Percentiles rank a stretch among this genome's conserved stretches.
Evolutionary conservation across 2,329 filamentous ascomycete genomes (phyloP).

Genomic region (Phyllosticta paracitricarpa): DNA sequence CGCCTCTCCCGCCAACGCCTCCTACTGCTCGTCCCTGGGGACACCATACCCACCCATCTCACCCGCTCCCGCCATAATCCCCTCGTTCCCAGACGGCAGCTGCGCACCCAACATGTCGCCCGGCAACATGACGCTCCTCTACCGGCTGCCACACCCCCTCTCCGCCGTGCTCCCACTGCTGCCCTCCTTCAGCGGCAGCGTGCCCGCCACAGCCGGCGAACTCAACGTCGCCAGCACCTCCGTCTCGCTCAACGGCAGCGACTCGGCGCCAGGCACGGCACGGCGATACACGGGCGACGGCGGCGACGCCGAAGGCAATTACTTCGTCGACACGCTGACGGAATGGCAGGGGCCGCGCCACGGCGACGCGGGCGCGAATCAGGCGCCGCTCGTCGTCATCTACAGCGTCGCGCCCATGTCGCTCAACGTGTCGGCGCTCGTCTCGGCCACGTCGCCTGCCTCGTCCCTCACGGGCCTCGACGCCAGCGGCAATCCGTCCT

Average conservation of each 20-base stretch:
- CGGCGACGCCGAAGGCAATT: conserved; percentile 1
- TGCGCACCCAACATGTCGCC: neutral
- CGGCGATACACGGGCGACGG: conserved; percentile 1
- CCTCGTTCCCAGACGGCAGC: neutral
- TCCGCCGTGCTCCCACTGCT: conserved; percentile 2
- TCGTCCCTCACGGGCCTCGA: neutral
- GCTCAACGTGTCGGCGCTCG: neutral
- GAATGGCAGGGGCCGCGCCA: conserved; percentile 12
- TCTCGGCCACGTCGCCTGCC: too few relatives aligned
- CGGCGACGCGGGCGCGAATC: conserved; percentile 3
- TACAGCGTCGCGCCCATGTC: conserved; percentile 12
- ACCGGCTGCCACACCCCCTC: conserved; percentile 2
- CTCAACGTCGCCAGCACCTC: neutral
- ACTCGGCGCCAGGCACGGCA: conserved; percentile 2
- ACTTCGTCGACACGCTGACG: conserved; percentile 2
- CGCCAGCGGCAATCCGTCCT: too few relatives aligned
- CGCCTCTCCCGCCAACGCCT: neutral
- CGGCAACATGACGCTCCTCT: neutral
- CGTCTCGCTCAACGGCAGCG: conserved; percentile 3
- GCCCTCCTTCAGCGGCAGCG: conserved; percentile 1
- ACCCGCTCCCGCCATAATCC: neutral
- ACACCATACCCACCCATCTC: conserved; percentile 3
- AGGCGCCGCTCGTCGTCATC: conserved; percentile 15
- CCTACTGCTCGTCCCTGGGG: conserved; percentile 1
- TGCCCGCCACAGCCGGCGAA: neutral